A percentile compares a stretch with the other conserved stretches of the same genome.
phyloP scores from a whole-genome alignment of 1,284 basidiomycete genomes.

The Ustanciosporium gigantosporum region DNA sequence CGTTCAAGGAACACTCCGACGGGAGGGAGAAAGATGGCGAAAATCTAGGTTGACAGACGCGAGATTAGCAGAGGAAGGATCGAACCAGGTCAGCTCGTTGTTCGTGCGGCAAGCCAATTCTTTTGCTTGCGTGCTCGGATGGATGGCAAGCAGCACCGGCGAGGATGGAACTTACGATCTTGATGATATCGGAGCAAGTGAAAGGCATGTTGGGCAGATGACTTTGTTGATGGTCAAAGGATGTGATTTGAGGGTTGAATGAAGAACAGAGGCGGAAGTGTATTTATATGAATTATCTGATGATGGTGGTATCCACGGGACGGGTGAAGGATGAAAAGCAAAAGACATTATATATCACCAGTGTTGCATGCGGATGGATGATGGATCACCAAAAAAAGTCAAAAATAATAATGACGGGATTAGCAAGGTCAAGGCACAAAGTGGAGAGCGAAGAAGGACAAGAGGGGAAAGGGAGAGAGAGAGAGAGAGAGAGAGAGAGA shows the following conservation, averaged over 20 bases:
- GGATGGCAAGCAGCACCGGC: neutral
- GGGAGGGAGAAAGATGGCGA: constrained; percentile 42
- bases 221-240: neutral
- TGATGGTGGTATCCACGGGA: no score
- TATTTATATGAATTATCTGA: neutral
- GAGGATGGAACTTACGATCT: constrained; percentile 16
- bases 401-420: no score
- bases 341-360: no score
- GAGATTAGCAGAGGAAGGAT: neutral
- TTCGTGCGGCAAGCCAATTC: neutral
- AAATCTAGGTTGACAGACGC: neutral
- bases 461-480: no score
- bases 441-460: no score
- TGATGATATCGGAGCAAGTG: constrained; percentile 50
- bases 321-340: neutral
- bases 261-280: neutral
- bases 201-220: constrained; percentile 48
- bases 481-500: no score
- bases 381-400: no score
- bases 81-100: neutral
- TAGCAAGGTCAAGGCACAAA: no score
- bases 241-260: neutral
- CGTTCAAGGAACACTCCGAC: constrained; percentile 43
- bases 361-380: no score
- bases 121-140: neutral